Evolutionary conservation across 371 early-diverging fungal species (phyloP), one percentile per base, ranked within the genome.

Genomic region (Rhizopus arrhizus): DNA sequence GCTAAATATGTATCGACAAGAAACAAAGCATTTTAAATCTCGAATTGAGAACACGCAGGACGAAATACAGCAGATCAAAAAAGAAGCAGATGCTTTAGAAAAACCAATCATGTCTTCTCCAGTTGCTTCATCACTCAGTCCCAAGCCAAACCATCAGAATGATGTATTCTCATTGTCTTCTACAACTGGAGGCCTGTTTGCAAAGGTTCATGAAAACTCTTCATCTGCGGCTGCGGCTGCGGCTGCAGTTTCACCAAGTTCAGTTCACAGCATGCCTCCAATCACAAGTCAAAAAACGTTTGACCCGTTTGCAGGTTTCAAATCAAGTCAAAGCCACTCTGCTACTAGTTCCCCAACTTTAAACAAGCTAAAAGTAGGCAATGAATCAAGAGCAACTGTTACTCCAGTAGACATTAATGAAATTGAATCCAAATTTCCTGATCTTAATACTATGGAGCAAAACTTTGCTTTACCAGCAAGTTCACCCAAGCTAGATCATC

Each of bases 391-490:
- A 46, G 41, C 61, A 22, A 12, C 38, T 2, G 13, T 59, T 29
- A 13, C 53, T 33, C 48, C 62, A 22, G 65, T 71, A 8, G 77
- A 76, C 56, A 69, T 79, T 29, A 74, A 71, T 49, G 77, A 71
- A 7, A 73, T 79, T 51, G 80, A 79, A 60, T 70, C 73, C 15
- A 79, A 79, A 22, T 79, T 76, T 46, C 80, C 80, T 15, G 80
- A 79, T 40, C 53, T 79, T 11, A 64, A 40, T 34, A 76, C 77
- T 0, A 76, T 79, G 77, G 80, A 79, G 32, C 68, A 76, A 35
- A 70, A 59, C 6, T 79, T 79, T 41, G 53, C 57, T 10, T 13
- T 40, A 40, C 53, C 8, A 28, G 8, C 31, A 33, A 52, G 36
- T 31, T 16, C 7, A 36, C 58, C 33, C 9, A 29, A 11, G 1